Conservation (phyloP, 352 stramenopile genomes). For the Pythium aphanidermatum region DNA sequence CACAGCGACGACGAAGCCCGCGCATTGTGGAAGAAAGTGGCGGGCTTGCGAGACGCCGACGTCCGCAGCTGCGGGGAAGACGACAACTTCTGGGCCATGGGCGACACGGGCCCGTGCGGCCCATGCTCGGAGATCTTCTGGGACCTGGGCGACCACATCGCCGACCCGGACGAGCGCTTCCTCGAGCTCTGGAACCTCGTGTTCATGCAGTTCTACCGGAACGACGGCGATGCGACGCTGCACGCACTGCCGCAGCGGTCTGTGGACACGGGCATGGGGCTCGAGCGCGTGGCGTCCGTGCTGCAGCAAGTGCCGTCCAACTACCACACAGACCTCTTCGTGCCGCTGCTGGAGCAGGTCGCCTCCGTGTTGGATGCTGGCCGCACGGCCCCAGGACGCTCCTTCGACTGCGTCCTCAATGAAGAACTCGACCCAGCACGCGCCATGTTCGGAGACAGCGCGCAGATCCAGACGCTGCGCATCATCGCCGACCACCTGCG, state of each 20-base stretch:
- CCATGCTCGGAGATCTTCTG: slow-evolving; percentile 95
- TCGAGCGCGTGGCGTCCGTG: slow-evolving; percentile 94
- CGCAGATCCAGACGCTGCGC: slow-evolving; percentile 63
- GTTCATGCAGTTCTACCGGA: slow-evolving; percentile 97
- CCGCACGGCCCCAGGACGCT: slow-evolving; percentile 8
- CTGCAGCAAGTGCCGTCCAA: slow-evolving; percentile 88
- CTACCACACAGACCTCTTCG: slow-evolving; percentile 97
- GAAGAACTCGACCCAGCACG: slow-evolving; percentile 38
- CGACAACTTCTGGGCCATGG: slow-evolving; percentile 98
- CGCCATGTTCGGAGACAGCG: slow-evolving; percentile 36
- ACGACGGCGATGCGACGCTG: slow-evolving; percentile 71
- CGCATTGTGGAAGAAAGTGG: slow-evolving; percentile 48
- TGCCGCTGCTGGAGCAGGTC: slow-evolving; percentile 73
- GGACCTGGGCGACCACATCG: slow-evolving; percentile 78
- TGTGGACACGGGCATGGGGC: slow-evolving; percentile 97
- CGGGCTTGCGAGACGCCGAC: slow-evolving; percentile 39
- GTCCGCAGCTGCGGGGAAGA: slow-evolving; percentile 71
- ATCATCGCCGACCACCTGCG: slow-evolving; percentile 96
- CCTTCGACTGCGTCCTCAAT: slow-evolving; percentile 34
- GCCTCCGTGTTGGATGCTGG: slow-evolving; percentile 38
- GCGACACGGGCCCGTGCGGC: slow-evolving; percentile 91
- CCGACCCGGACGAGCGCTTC: slow-evolving; percentile 72
- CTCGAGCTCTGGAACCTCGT: slow-evolving; percentile 98
- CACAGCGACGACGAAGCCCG: slow-evolving; percentile 55
- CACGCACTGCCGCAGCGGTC: slow-evolving; percentile 85